Evolutionary conservation across 1,284 basidiomycete species (phyloP).

Genomic region (Peniophora sp.): DNA sequence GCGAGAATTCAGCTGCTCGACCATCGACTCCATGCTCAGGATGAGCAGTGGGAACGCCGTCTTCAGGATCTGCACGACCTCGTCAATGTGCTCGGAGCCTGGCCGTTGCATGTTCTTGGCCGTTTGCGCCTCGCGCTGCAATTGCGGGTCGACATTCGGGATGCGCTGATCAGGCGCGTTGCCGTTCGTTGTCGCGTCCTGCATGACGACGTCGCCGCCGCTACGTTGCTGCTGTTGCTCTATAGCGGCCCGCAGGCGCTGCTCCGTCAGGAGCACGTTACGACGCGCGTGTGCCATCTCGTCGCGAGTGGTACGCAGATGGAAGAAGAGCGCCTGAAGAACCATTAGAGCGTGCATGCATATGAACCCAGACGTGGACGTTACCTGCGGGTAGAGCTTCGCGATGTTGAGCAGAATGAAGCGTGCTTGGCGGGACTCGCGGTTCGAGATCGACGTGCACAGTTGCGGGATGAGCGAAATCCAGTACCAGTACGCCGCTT

Average conservation of each 20-base stretch:
- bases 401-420: constrained; percentile 88
- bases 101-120: constrained; percentile 38
- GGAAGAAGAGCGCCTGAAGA: constrained; percentile 88
- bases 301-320: constrained; percentile 86
- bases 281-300: constrained; percentile 64
- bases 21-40: constrained; percentile 94
- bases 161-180: constrained; percentile 2
- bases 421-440: constrained; percentile 90
- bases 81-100: constrained; percentile 90
- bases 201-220: constrained; percentile 5
- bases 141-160: constrained; percentile 6
- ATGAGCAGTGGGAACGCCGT: constrained; percentile 95
- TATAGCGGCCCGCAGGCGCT: constrained; percentile 23
- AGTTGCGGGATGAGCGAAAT: constrained; percentile 96
- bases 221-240: constrained; percentile 7
- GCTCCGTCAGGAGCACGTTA: constrained; percentile 26
- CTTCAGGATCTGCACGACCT: constrained; percentile 91
- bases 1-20: constrained; percentile 88
- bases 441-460: constrained; percentile 83
- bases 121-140: neutral
- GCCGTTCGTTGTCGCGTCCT: constrained; percentile 4
- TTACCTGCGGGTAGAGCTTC: constrained; percentile 88
- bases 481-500: constrained; percentile 98
- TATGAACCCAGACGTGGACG: constrained; percentile 3
- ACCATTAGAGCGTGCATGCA: constrained; percentile 3